A percentile compares a stretch with the other conserved stretches of the same genome.
phyloP scores from a whole-genome alignment of 768 basidiomycete genomes.

The Rubroboletus satanas region DNA sequence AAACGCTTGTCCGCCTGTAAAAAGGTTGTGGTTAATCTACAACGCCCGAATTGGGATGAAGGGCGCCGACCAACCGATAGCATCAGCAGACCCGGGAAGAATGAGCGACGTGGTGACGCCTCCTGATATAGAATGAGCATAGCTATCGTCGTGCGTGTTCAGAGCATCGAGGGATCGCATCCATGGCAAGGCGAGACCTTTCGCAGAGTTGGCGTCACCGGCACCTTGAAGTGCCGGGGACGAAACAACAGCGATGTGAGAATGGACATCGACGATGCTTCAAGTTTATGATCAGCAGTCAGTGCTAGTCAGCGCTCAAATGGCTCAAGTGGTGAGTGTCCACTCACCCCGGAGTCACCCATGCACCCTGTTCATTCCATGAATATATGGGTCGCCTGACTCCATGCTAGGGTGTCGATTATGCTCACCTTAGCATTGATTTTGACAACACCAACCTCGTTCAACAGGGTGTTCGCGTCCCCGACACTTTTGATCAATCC shows the following conservation, averaged over 20 bases:
- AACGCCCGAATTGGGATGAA: background rate
- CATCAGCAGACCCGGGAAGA: constrained; percentile 65
- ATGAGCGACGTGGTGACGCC: constrained; percentile 72
- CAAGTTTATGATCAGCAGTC: background rate
- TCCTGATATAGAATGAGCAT: constrained; percentile 56
- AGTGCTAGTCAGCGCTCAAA: background rate
- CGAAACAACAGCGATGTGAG: constrained; percentile 47
- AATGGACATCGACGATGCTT: constrained; percentile 54
- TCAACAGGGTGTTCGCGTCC: constrained; percentile 1
- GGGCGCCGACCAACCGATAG: constrained; percentile 48
- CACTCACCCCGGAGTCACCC: constrained; percentile 54
- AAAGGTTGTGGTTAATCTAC: background rate
- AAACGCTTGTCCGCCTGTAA: constrained; percentile 70
- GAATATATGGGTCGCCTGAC: background rate
- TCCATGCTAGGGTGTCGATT: background rate
- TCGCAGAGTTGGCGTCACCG: constrained; percentile 52
- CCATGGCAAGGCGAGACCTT: constrained; percentile 48
- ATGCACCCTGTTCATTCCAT: constrained; percentile 44
- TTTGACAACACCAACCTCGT: constrained; percentile 24
- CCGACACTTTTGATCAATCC: constrained; percentile 63
- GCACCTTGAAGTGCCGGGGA: constrained; percentile 41
- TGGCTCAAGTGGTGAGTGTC: background rate
- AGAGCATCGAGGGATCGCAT: constrained; percentile 67
- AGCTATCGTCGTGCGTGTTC: constrained; percentile 70
- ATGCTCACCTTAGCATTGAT: constrained; percentile 40